Evolutionary conservation across 148 eudicot species (phyloP).

Genomic region (Amaranthus hypochondriacus): DNA sequence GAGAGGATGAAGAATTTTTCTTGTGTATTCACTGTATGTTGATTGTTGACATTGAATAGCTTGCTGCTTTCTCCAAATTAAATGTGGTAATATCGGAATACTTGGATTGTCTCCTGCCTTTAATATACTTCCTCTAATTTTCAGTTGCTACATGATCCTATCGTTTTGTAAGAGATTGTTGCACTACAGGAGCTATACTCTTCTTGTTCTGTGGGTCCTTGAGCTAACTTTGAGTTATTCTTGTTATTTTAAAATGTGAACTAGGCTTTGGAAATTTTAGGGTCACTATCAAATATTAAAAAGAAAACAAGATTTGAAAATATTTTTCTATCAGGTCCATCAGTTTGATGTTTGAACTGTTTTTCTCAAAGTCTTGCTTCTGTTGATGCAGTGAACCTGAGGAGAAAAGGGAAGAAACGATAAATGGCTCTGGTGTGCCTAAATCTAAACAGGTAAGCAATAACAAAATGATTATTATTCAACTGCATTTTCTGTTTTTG

Average conservation of each 20-base stretch:
- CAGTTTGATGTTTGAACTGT: not conserved
- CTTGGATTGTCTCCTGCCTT: not conserved
- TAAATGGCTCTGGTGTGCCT: slow-evolving; percentile 26
- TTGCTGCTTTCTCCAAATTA: not conserved
- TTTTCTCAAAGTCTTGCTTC: slow-evolving; percentile 18
- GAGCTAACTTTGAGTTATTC: not conserved
- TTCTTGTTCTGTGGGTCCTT: not conserved
- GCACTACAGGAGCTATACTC: too few relatives aligned
- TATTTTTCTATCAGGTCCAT: not conserved
- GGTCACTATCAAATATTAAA: too few relatives aligned
- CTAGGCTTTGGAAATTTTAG: not conserved
- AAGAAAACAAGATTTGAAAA: not conserved
- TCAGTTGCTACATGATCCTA: not conserved
- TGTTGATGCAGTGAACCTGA: slow-evolving; percentile 31
- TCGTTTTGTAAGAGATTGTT: not conserved
- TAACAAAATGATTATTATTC: not conserved
- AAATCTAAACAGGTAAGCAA: slow-evolving; percentile 47
- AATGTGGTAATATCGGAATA: not conserved
- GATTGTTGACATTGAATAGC: not conserved
- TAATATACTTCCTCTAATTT: not conserved
- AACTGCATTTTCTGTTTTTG: not conserved
- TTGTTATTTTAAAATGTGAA: not conserved
- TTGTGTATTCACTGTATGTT: too few relatives aligned
- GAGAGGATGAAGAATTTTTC: too few relatives aligned
- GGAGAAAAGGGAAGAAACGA: slow-evolving; percentile 33